phyloP scores from a whole-genome alignment of 495 filamentous ascomycete species.

The Penicillium herquei region DNA sequence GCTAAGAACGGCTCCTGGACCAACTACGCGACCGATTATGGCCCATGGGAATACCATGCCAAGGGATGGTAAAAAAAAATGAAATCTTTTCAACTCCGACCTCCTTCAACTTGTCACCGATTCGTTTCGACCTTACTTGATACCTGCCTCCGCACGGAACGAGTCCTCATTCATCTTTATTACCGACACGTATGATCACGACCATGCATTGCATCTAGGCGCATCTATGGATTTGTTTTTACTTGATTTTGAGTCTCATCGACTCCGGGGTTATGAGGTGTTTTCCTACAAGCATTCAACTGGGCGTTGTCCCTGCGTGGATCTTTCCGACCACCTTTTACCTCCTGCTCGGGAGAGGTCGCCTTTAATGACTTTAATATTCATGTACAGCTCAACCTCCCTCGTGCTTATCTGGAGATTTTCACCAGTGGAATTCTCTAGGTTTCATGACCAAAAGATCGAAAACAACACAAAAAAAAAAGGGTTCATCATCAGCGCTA shows the following conservation, averaged over 20 bases:
- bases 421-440: not conserved
- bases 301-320: conserved; percentile 18
- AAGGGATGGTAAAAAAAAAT: conserved; percentile 59
- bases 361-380: conserved; percentile 36
- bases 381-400: conserved; percentile 42
- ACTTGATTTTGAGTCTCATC: conserved; percentile 22
- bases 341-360: not conserved
- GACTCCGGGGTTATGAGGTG: conserved; percentile 15
- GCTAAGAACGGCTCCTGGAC: conserved; percentile 62
- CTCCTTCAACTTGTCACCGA: not conserved
- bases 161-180: not conserved
- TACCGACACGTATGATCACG: conserved; percentile 44
- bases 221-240: conserved; percentile 35
- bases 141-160: not conserved
- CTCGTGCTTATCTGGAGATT: conserved; percentile 6
- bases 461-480: conserved; percentile 18
- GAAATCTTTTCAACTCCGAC: not conserved
- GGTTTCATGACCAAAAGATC: conserved; percentile 7
- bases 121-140: not conserved
- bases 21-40: conserved; percentile 60
- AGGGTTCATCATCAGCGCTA: conserved; percentile 8
- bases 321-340: conserved; percentile 11
- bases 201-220: conserved; percentile 50
- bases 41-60: conserved; percentile 66
- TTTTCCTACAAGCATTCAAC: conserved; percentile 20